Base-by-base conservation (phyloP, 495 filamentous ascomycete genomes). In the Penicillium egyptiacum region DNA sequence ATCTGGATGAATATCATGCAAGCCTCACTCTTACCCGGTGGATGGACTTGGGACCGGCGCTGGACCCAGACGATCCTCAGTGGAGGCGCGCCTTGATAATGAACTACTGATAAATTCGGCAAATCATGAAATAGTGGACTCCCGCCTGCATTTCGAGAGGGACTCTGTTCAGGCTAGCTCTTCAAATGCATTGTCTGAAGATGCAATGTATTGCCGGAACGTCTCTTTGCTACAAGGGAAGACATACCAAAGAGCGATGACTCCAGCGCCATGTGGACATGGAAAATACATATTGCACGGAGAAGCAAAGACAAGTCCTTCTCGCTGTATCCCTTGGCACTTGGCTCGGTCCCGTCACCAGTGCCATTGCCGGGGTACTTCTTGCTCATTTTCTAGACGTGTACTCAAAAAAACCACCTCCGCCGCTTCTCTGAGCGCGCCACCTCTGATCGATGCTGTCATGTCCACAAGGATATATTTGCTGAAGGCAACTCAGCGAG, bases 11-110 rank as follows among this genome's bases (percentile, higher is more conserved):
- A 17, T 19, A 30, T 3, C 33, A 58, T 37, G 40, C 57, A 12
- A 55, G 46, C 42, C 50, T 62, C 28, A 23, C 44, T 33, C 17
- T 62, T 11, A 62, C 59, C 23, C 30, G 19, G 2, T 62, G 50
- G 55, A 55, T 37, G 19, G 50, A 55, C 44, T 16, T 62, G 22
- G 55, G 59, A 12, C 45, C 55, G 9, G 59, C 55, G 1, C 17
- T 51, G 14, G 16, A n/a, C 20, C 33, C 23, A 16, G 16, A 48
- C 4, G 45, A 48, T 51, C 5, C 31, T 22, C 30, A 40, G 5
- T 58, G 54, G 54, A 56, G 25, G 33, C 50, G 16, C 31, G 37
- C 26, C 26, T 56, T 31, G 45, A 43, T 44, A 22, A 4, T 37
- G 19, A 22, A 12, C 44, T 31, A 31, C 20, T 47, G 33, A 4